Base-by-base conservation (phyloP, 352 stramenopile species). In the Hyaloperonospora arabidopsidis region DNA sequence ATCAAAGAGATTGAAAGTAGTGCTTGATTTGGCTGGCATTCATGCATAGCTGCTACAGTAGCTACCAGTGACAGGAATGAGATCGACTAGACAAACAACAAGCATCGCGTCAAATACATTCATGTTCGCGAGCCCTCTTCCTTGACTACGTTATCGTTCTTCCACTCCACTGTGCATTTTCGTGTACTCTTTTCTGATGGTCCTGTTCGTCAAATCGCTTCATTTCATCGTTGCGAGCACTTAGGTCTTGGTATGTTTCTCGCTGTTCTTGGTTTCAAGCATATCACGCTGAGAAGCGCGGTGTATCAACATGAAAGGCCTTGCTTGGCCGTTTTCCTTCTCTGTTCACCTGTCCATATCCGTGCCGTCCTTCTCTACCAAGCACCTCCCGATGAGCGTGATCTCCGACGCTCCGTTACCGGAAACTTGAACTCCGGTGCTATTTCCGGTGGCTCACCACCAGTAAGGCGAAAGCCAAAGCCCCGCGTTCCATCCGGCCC, bases 401-500 rank as follows among this genome's bases (percentile, higher is more conserved):
- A 83, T 78, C 79, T 80, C 64, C 79, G 75, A 69, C 79, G 79
- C 63, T 87, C 77, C 59, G 83, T 78, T 29, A 71, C 63, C 48
- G 68, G 51, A 57, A 76, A 67, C 69, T 89, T 89, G 48, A 74
- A 40, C 49, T 74, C 65, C 48, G 79, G 54, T 35, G 77, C 57
- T 59, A 89, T 66, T 61, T 89, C 79, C 14, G 75, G 71, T 13
- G 52, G 57, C 22, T 67, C 67, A 12, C 60, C 67, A 53, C 78
- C 71, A 43, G 65, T 78, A 66, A 79, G 81, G 58, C 81, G 78
- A 45, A 79, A 79, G 49, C 72, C 77, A 77, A 91, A 91, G 59
- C 81, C 81, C 41, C 81, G 81, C 57, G 79, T 91, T 19, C 81
- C 81, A 57, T 91, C 81, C 17, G 81, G 81, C 28, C 81, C 81